A percentile compares a stretch with the other conserved stretches of the same genome.
These are phyloP conservation scores for Phytopythium cucurbitacearum DNA, from an alignment of 352 stramenopile species.

Conservation along the genomic window DNA sequence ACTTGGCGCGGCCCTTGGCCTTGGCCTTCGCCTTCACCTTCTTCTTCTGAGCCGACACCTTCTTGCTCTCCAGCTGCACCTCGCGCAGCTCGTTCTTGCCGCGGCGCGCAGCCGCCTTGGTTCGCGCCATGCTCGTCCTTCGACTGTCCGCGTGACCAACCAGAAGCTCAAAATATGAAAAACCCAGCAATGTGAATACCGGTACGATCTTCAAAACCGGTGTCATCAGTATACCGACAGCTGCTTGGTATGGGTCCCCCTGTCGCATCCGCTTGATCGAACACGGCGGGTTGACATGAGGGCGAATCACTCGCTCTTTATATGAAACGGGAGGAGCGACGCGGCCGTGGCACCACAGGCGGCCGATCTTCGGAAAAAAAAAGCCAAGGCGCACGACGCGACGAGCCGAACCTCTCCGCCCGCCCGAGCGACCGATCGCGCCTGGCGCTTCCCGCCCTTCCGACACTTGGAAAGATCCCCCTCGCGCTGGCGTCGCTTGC, in stretches of 20 bases:
- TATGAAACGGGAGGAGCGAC: constrained; percentile 15
- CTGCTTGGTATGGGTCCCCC: neutral
- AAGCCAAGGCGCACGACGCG: neutral
- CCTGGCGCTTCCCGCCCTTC: too few species aligned
- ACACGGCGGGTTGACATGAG: constrained; percentile 12
- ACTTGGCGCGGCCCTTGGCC: constrained; percentile 47
- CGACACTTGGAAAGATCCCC: too few species aligned
- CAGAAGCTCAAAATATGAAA: too few species aligned
- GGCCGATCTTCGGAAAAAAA: neutral
- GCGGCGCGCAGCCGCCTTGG: constrained; percentile 32
- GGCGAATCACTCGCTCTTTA: neutral
- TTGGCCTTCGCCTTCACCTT: constrained; percentile 59
- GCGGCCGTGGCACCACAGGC: neutral
- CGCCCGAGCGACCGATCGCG: neutral
- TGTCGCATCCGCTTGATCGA: neutral
- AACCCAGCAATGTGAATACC: neutral
- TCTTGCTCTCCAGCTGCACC: constrained; percentile 26
- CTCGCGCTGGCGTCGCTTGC: too few species aligned
- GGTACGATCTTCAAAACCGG: constrained; percentile 3
- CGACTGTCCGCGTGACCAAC: neutral
- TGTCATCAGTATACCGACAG: neutral
- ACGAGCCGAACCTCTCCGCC: neutral
- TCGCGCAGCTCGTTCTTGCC: constrained; percentile 23
- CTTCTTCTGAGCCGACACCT: constrained; percentile 28
- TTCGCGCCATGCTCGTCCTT: constrained; percentile 34